Conservation (phyloP, 1,139 yeast species). For the Saccharomyces hybrid region DNA sequence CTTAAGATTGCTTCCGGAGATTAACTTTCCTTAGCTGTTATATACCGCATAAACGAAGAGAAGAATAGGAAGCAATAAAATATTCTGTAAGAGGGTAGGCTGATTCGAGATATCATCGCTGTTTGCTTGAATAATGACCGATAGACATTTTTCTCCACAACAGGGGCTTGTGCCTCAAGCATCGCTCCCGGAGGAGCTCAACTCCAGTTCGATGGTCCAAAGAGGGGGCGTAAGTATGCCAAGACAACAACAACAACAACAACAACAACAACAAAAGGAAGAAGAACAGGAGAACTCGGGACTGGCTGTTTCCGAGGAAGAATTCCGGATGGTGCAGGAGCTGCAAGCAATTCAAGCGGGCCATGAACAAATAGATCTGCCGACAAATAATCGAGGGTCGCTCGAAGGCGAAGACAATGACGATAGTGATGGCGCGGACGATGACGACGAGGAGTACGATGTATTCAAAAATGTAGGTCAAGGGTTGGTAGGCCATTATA, state of each 20-base stretch:
- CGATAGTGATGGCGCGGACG: constrained; percentile 7
- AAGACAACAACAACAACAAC: neutral
- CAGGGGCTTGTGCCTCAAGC: neutral
- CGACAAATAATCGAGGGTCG: neutral
- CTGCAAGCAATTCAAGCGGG: neutral
- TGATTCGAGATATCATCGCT: neutral
- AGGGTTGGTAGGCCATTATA: constrained; percentile 75
- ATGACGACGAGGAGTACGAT: constrained; percentile 41
- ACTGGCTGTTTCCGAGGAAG: neutral
- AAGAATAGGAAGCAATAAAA: neutral
- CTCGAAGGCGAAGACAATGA: neutral
- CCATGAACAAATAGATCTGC: neutral
- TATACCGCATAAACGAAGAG: neutral
- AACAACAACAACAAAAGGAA: constrained; percentile 5
- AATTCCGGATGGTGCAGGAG: neutral
- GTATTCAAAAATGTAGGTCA: constrained; percentile 94
- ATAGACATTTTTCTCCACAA: neutral
- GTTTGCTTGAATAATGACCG: neutral
- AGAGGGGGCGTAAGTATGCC: neutral
- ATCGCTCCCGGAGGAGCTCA: neutral
- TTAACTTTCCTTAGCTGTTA: neutral
- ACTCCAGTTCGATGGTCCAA: neutral
- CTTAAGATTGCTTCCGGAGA: neutral
- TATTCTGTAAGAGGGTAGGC: neutral
- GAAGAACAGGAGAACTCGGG: neutral